phyloP scores from a whole-genome alignment of 345 rosid species.

The Punica granatum region DNA sequence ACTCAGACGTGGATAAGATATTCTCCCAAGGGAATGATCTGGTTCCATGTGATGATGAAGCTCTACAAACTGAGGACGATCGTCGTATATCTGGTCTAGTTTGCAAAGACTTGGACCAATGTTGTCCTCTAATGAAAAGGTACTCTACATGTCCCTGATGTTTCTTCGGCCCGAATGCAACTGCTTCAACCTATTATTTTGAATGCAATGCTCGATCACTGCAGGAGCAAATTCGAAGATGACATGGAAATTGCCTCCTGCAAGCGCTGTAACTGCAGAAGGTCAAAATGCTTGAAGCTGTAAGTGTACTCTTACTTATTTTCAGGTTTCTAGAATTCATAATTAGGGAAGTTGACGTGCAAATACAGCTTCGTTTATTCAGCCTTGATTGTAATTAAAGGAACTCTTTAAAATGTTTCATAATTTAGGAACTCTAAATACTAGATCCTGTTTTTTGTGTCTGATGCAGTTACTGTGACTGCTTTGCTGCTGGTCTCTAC shows the following conservation, averaged over 20 bases:
- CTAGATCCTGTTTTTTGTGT: neutral
- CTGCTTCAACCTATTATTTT: neutral
- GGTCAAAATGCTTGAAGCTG: slow-evolving; percentile 97
- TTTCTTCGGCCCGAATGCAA: neutral
- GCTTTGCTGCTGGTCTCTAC: slow-evolving; percentile 97
- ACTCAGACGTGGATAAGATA: neutral
- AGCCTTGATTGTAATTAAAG: neutral
- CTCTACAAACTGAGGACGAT: neutral
- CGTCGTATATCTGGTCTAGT: neutral
- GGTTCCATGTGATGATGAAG: neutral
- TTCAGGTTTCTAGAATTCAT: neutral
- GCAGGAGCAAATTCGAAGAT: slow-evolving; percentile 58
- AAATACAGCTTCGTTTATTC: neutral
- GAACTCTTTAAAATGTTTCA: neutral
- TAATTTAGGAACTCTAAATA: too few species aligned
- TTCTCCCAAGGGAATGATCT: neutral
- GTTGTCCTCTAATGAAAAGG: neutral
- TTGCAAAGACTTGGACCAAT: neutral
- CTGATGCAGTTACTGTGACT: slow-evolving; percentile 82
- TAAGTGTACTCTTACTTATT: slow-evolving; percentile 28
- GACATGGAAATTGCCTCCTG: slow-evolving; percentile 62
- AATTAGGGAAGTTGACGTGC: neutral
- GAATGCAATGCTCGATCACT: neutral
- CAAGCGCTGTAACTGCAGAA: slow-evolving; percentile 95
- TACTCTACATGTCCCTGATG: neutral